Evolutionary conservation across 2,329 filamentous ascomycete genomes (phyloP).

Genomic region (Trichoderma hamatum): DNA sequence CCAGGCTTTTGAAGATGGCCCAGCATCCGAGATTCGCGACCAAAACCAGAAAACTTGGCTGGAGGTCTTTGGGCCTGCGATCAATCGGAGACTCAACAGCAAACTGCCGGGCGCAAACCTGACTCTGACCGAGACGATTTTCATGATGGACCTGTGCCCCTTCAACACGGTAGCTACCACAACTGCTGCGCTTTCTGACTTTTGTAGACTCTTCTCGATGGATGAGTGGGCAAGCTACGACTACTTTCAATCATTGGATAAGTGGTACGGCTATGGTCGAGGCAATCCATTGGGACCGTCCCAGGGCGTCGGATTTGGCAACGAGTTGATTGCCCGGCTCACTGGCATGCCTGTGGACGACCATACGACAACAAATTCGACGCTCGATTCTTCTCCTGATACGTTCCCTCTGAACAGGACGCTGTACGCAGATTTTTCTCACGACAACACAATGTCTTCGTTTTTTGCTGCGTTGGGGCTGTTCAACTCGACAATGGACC

Average conservation of each 20-base stretch:
- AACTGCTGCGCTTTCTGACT: conserved; percentile 59
- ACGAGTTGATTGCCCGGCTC: conserved; percentile 82
- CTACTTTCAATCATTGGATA: conserved; percentile 77
- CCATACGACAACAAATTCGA: conserved; percentile 74
- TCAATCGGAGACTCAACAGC: conserved; percentile 69
- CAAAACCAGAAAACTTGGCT: conserved; percentile 61
- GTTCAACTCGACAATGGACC: conserved; percentile 65
- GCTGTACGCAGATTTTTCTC: conserved; percentile 87
- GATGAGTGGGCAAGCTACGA: conserved; percentile 78
- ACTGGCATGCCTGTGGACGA: conserved; percentile 71
- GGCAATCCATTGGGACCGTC: conserved; percentile 80
- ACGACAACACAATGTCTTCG: conserved; percentile 84
- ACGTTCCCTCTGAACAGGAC: conserved; percentile 73
- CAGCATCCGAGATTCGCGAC: conserved; percentile 51
- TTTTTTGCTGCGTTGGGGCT: conserved; percentile 78
- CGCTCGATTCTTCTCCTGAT: conserved; percentile 65
- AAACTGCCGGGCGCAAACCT: conserved; percentile 71
- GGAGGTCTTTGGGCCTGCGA: conserved; percentile 65
- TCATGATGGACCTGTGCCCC: conserved; percentile 86
- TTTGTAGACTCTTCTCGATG: conserved; percentile 74
- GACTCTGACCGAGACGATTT: conserved; percentile 62
- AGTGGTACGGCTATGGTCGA: conserved; percentile 80
- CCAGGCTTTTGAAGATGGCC: conserved; percentile 66
- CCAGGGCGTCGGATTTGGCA: conserved; percentile 84
- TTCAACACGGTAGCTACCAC: conserved; percentile 75